phyloP scores from a whole-genome alignment of 331 rosid genomes.

The Pyracantha coccinea region DNA sequence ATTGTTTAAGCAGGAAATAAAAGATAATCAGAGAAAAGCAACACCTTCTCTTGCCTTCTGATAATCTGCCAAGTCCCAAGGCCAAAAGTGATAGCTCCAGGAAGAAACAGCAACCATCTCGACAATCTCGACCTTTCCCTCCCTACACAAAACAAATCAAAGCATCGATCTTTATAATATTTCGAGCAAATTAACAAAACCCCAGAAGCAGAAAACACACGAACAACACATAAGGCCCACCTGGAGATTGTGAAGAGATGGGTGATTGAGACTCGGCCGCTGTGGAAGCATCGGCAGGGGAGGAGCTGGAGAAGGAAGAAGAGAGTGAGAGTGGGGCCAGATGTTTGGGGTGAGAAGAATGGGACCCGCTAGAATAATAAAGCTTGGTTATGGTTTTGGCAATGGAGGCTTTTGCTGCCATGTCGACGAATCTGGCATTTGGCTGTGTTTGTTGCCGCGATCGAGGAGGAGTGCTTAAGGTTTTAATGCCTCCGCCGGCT shows the following conservation, averaged over 20 bases:
- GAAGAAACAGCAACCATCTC: constrained; percentile 72
- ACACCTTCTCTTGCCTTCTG: constrained; percentile 86
- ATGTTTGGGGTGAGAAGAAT: constrained; percentile 5
- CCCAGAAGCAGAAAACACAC: neutral
- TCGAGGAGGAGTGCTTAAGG: neutral
- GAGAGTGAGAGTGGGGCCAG: neutral
- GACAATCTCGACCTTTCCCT: constrained; percentile 45
- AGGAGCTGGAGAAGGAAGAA: constrained; percentile 23
- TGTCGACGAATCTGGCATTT: constrained; percentile 13
- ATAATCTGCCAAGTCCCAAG: constrained; percentile 96
- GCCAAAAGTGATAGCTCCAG: constrained; percentile 90
- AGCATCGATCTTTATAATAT: neutral
- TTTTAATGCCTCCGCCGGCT: too few species aligned
- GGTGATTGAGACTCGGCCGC: constrained; percentile 25
- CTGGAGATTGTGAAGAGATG: constrained; percentile 40
- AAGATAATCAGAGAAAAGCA: neutral
- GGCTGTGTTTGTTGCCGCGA: neutral
- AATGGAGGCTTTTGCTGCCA: constrained; percentile 36
- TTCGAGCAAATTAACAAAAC: neutral
- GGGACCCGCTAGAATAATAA: constrained; percentile 8
- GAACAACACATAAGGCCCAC: constrained; percentile 16
- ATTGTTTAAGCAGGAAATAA: too few species aligned
- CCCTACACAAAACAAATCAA: constrained; percentile 15
- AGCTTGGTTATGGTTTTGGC: constrained; percentile 34
- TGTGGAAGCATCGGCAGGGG: constrained; percentile 28